Evolutionary conservation across 306 rosid genomes (phyloP), one percentile per base, ranked within the genome.

Genomic region (Medicago arabica): DNA sequence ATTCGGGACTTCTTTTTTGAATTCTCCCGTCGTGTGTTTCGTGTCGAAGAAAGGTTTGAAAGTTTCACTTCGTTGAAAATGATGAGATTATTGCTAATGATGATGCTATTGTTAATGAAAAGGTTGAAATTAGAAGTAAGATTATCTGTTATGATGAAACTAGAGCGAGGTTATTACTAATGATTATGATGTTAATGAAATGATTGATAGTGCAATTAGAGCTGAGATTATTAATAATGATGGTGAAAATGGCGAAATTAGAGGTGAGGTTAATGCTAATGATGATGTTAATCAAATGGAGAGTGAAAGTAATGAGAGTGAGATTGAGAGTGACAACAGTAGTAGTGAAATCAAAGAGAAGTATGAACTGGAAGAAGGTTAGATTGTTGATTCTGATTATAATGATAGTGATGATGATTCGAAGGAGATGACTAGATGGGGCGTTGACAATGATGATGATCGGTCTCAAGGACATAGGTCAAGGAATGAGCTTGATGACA

Each of bases 311-410:
- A 1, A 1, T 25, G 28, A 25, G 23, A 69, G 83, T 8, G 88
- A 78, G 60, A 78, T 69, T 76, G 59, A 28, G 46, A 77, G 72
- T 46, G 73, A 76, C 47, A 39, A 80, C 54, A 53, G 75, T 14
- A 23, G 28, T 25, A 25, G 28, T 25, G 28, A 25, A 25, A 25
- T 2, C 28, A 25, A 25, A 25, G 28, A 36, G 81, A 60, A 23
- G 31, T 10, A 38, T 1, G 69, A 91, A 18, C 43, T 86, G 41
- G 97, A 92, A 83, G 97, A 92, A 76, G 97, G 96, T 39, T 96
- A 92, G 75, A 84, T 92, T 77, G 61, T 74, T 34, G 90, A 83
- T 64, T 84, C 78, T 9, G 83, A 63, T 10, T 74, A 58, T 10
- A 12, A 16, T 11, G 74, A 7, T 11, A 11, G 23, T 0, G 80